Base-by-base conservation (phyloP, 345 rosid species). In the Ricinus communis region DNA sequence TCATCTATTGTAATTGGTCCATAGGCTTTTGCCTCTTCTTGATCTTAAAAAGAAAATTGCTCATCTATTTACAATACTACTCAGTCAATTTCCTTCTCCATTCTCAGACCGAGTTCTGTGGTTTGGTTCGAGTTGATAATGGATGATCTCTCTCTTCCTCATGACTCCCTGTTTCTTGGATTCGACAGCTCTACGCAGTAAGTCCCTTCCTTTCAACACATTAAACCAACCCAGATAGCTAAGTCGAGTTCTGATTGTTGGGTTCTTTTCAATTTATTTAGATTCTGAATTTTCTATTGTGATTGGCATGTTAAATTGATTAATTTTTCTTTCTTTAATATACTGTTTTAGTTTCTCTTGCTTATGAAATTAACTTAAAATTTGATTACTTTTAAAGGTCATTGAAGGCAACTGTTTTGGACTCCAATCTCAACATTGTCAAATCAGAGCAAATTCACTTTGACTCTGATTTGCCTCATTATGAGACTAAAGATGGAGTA, bases 161-260 rank as follows among this genome's bases (percentile, higher is more conserved):
- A 64, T 0, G 97, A 79, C 73, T 83, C 96, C 52, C 82, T 92
- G 55, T 95, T 92, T 80, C 92, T 95, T 22, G 99, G 99, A 25
- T 74, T 95, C 74, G 99, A 95, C 59, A 82, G 91, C 77, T 95
- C 99, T 38, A 92, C 97, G 5, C 98, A 91, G 97, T 91, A 85
- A 76, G 82, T 80, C 71, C 33, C 28, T 46, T 21, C 51, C 28
- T 24, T 16, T 31, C 45, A 49, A n/a, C 4, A 28, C 16, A 60
- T 61, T 71, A 24, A 38, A 54, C 4, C 15, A 40, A 43, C 62
- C 64, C 71, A 24, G 30, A 13, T 33, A 4, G 45, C 24, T 40
- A 10, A 65, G 0, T 61, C 22, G 28, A 21, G 24, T 36, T 12
- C 76, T 62, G 11, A 22, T 68, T 41, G n/a, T 28, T 71, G 63